These are phyloP conservation scores for Cucurbita moschata DNA, from an alignment of 306 rosid species.

Conservation along the genomic window DNA sequence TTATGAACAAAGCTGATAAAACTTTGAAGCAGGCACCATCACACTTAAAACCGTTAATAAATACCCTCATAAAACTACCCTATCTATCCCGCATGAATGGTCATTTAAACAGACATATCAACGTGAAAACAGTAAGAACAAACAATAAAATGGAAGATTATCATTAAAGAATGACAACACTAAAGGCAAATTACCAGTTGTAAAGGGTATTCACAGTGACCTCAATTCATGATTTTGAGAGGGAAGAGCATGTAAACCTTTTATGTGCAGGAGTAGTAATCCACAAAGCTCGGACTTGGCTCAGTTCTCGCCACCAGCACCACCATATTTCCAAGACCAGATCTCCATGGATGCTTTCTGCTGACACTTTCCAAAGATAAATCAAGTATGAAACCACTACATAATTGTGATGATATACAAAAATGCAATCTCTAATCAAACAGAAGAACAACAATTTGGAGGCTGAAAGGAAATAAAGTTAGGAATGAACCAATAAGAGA, in stretches of 20 bases:
- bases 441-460: slow-evolving; percentile 15
- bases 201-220: background rate
- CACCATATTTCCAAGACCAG: background rate
- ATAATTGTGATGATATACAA: slow-evolving; percentile 24
- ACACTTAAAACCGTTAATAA: background rate
- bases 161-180: background rate
- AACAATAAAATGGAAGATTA: background rate
- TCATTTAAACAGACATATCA: background rate
- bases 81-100: background rate
- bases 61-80: background rate
- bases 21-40: background rate
- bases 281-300: background rate
- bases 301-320: background rate
- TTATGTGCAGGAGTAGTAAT: background rate
- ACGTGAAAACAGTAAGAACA: background rate
- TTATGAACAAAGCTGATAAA: too few relatives aligned
- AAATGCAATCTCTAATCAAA: slow-evolving; percentile 11
- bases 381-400: slow-evolving; percentile 25
- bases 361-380: slow-evolving; percentile 5
- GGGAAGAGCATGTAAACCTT: background rate
- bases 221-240: background rate
- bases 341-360: slow-evolving; percentile 14
- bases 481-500: slow-evolving; percentile 23
- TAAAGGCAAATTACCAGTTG: background rate
- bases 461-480: slow-evolving; percentile 26